Evolutionary conservation across 208 protist species (phyloP).

Genomic region (Angomonas desouzai): DNA sequence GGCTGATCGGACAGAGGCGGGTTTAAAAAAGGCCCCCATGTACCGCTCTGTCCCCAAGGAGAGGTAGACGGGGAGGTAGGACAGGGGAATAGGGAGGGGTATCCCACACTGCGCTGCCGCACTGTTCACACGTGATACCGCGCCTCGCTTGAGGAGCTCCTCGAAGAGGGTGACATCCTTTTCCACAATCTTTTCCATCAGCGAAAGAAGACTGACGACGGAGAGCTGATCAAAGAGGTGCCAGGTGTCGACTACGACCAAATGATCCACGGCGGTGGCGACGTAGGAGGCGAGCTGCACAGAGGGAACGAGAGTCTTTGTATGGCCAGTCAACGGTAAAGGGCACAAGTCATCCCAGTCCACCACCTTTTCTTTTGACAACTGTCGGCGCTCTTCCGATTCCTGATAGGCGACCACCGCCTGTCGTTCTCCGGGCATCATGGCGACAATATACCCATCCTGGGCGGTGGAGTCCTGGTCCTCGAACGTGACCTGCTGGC

Average conservation of each 20-base stretch:
- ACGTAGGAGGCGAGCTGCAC: not conserved
- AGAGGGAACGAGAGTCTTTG: not conserved
- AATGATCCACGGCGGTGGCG: not conserved
- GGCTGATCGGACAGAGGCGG: not conserved
- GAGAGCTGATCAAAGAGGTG: not conserved
- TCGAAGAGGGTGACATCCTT: not conserved
- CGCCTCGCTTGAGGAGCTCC: not conserved
- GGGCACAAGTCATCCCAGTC: constrained; percentile 1
- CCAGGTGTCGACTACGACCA: not conserved
- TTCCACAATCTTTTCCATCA: not conserved
- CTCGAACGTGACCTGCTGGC: not conserved
- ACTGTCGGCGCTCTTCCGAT: not conserved
- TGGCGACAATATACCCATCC: not conserved
- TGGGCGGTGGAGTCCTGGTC: not conserved
- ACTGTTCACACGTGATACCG: not conserved
- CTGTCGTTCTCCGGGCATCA: not conserved
- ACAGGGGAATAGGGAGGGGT: not conserved
- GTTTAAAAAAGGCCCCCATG: not conserved
- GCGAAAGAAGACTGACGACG: not conserved
- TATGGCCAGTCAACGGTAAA: not conserved
- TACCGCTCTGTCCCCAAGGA: not conserved
- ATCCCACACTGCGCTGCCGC: not conserved
- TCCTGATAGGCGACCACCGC: not conserved
- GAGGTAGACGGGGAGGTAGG: not conserved
- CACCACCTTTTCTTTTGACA: not conserved